Percentiles rank a stretch among this genome's conserved stretches.
These are phyloP conservation scores for Stephanodiscus minutulus DNA, from an alignment of 108 stramenopile genomes.

Conservation along the genomic window DNA sequence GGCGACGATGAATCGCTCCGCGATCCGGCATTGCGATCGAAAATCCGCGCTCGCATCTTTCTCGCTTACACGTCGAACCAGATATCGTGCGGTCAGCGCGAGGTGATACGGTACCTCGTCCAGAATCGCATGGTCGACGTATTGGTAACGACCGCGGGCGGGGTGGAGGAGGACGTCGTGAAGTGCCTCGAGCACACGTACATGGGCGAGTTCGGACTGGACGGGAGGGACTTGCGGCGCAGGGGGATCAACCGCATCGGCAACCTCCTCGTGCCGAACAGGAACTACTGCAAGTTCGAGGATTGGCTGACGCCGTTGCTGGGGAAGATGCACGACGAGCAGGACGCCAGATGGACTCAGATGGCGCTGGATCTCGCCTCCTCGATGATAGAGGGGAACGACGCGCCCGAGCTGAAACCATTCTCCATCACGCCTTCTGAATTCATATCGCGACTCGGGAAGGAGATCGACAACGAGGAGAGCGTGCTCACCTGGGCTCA, in stretches of 20 bases:
- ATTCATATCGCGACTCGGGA: constrained; percentile 94
- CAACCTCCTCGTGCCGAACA: constrained; percentile 95
- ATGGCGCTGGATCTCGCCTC: constrained; percentile 51
- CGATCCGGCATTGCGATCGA: constrained; percentile 56
- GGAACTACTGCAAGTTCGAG: constrained; percentile 98
- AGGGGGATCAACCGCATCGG: constrained; percentile 98
- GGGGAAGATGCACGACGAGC: constrained; percentile 96
- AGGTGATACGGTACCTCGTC: constrained; percentile 92
- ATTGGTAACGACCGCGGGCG: constrained; percentile 97
- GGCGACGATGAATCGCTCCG: constrained; percentile 83
- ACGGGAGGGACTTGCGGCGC: constrained; percentile 83
- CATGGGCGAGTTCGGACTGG: constrained; percentile 94
- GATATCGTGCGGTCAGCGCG: constrained; percentile 97
- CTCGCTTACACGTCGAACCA: constrained; percentile 97
- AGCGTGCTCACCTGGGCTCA: constrained; percentile 97
- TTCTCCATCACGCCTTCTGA: constrained; percentile 93
- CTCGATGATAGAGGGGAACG: constrained; percentile 18
- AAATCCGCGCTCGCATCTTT: constrained; percentile 92
- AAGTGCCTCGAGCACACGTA: constrained; percentile 98
- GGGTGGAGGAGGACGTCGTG: constrained; percentile 99
- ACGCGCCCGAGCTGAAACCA: constrained; percentile 31
- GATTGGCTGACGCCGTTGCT: constrained; percentile 97
- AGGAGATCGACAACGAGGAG: constrained; percentile 93
- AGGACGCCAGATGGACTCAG: constrained; percentile 66
- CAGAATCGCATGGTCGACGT: constrained; percentile 97